Evolutionary conservation across 306 rosid species (phyloP), one percentile per base, ranked within the genome.

Genomic region (Lotus japonicus): DNA sequence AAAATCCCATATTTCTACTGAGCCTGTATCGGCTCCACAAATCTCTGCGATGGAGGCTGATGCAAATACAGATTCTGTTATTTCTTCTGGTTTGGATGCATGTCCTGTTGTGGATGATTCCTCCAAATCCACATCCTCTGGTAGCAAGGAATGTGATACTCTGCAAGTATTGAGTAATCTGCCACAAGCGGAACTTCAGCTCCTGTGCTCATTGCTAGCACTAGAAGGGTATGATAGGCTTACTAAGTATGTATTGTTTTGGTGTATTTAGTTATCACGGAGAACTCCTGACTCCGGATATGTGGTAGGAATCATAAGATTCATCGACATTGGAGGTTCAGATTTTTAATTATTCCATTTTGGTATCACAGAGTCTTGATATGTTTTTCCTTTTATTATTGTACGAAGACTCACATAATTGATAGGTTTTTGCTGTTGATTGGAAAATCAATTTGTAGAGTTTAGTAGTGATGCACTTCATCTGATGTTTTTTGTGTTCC

Each of bases 121-220:
- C 65, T 76, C 96, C 38, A 80, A 77, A 77, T 78, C 82, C 63
- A 49, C 87, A 5, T 28, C 84, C 58, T 78, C 89, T 21, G 81
- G 61, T 62, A 74, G 54, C 58, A 69, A 81, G 50, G 87, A 83
- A 82, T 74, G 67, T 45, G 86, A 80, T 54, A 56, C 81, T 67
- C 82, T 72, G 45, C 78, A 66, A 55, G 87, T 90, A 58, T 78
- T 92, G 73, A 79, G 82, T 55, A 84, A 73, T 68, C 80, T 92
- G 49, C 98, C 97, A 13, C 88, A 88, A 70, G 75, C 88, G 19
- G 98, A 92, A 79, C 96, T 92, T 68, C 87, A 86, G 45, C 95
- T 92, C 75, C 82, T 92, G 63, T 89, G 98, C 83, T 89, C 98
- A 15, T 80, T 92, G 80, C 95, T 92, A 74, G 98, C 98, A 64